A percentile compares a stretch with the other conserved stretches of the same genome.
phyloP scores from a whole-genome alignment of 257 asterid genomes.

The Striga asiatica region DNA sequence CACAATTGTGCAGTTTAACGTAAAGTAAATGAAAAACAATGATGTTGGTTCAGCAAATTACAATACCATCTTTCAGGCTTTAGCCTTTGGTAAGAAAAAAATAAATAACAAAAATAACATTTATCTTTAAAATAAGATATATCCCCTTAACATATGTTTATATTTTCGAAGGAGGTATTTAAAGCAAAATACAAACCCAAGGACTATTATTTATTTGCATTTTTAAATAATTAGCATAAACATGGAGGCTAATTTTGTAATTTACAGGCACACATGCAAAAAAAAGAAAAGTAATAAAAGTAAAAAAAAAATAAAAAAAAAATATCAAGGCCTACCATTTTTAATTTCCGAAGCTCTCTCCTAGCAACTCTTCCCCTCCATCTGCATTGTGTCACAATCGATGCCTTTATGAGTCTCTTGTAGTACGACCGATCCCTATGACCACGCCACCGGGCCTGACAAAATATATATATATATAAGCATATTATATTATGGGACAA shows the following conservation, averaged over 20 bases:
- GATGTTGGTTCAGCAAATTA: no score
- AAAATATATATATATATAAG: constrained; percentile 15
- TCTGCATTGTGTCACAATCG: constrained; percentile 70
- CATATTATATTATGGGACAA: constrained; percentile 8
- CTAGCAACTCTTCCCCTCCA: constrained; percentile 79
- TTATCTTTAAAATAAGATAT: background rate
- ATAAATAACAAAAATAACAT: background rate
- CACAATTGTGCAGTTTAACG: background rate
- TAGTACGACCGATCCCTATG: constrained; percentile 60
- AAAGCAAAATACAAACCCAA: background rate
- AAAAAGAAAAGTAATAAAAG: background rate
- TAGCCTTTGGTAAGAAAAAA: no score
- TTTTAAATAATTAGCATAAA: no score
- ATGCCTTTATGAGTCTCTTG: constrained; percentile 61
- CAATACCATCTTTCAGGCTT: no score
- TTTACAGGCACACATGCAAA: background rate
- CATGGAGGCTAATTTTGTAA: background rate
- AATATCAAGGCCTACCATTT: constrained; percentile 45
- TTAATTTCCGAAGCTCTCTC: constrained; percentile 75
- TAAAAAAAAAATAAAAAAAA: background rate
- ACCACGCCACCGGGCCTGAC: constrained; percentile 84
- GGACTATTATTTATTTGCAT: background rate
- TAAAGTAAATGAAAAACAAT: no score
- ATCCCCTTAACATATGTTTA: background rate
- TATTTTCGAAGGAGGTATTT: no score